A percentile compares a stretch with the other conserved stretches of the same genome.
Evolutionary conservation across 2,329 filamentous ascomycete species (phyloP).

Genomic region (Tolypocladium nubicola): DNA sequence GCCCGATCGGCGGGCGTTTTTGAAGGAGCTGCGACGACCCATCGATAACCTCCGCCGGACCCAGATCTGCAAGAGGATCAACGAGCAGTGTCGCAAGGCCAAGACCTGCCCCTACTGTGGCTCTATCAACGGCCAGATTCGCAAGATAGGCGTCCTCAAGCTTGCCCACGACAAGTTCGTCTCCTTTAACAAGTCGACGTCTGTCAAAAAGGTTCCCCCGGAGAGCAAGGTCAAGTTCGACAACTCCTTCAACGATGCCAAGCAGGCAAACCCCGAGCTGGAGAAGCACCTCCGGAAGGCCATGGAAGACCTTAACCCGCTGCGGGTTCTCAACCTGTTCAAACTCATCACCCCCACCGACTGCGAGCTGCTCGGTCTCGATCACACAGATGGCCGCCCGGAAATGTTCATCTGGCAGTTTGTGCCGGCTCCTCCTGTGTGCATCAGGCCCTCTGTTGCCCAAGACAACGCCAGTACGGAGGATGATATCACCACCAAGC

Average conservation of each 20-base stretch:
- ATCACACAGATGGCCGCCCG: constrained; percentile 75
- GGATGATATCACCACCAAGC: constrained; percentile 90
- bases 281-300: constrained; percentile 89
- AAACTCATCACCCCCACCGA: constrained; percentile 76
- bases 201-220: constrained; percentile 73
- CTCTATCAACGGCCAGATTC: constrained; percentile 79
- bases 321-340: constrained; percentile 84
- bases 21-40: constrained; percentile 72
- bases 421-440: constrained; percentile 85
- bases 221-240: constrained; percentile 78
- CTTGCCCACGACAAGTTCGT: constrained; percentile 89
- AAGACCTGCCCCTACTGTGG: constrained; percentile 74
- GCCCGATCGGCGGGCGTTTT: constrained; percentile 61
- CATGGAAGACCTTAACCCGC: constrained; percentile 85
- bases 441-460: constrained; percentile 84
- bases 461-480: constrained; percentile 92
- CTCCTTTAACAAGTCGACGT: constrained; percentile 78
- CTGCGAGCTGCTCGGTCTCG: constrained; percentile 82
- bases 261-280: constrained; percentile 66
- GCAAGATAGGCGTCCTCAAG: constrained; percentile 87
- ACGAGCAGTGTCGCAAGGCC: constrained; percentile 80
- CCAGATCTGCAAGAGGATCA: constrained; percentile 79
- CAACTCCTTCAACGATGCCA: constrained; percentile 71
- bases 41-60: constrained; percentile 79
- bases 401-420: constrained; percentile 99